Percentiles rank a stretch among this genome's conserved stretches.
Conservation (phyloP, 345 rosid species). For the Citrus unshiu region DNA sequence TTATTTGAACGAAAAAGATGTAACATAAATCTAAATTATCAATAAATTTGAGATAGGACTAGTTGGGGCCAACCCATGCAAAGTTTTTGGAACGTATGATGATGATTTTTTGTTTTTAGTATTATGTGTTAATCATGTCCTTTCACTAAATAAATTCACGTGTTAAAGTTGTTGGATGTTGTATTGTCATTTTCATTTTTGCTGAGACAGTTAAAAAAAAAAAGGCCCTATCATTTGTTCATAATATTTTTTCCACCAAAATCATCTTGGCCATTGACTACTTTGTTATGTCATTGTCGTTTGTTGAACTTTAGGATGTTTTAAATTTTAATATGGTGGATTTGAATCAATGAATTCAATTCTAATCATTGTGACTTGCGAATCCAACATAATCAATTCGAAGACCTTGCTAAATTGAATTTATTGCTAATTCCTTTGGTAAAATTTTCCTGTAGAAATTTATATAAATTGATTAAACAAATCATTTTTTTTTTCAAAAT, state of each 20-base stretch:
- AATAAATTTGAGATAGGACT: background rate
- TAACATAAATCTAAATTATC: background rate
- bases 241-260: background rate
- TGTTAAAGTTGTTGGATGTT: background rate
- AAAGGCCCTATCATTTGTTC: background rate
- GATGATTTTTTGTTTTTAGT: background rate
- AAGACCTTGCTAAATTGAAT: too few species aligned
- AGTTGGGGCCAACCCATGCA: background rate
- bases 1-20: too few species aligned
- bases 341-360: too few species aligned
- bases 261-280: background rate
- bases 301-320: too few species aligned
- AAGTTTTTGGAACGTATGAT: background rate
- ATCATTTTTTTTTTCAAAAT: too few species aligned
- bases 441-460: too few species aligned
- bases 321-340: too few species aligned
- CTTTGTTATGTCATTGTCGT: background rate
- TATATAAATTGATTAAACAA: too few species aligned
- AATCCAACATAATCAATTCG: too few species aligned
- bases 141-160: background rate
- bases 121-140: background rate
- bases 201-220: background rate
- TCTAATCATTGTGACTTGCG: too few species aligned
- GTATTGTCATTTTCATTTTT: background rate
- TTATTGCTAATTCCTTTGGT: too few species aligned